Conservation (phyloP, 495 filamentous ascomycete genomes). For the Penicillium goetzii region DNA sequence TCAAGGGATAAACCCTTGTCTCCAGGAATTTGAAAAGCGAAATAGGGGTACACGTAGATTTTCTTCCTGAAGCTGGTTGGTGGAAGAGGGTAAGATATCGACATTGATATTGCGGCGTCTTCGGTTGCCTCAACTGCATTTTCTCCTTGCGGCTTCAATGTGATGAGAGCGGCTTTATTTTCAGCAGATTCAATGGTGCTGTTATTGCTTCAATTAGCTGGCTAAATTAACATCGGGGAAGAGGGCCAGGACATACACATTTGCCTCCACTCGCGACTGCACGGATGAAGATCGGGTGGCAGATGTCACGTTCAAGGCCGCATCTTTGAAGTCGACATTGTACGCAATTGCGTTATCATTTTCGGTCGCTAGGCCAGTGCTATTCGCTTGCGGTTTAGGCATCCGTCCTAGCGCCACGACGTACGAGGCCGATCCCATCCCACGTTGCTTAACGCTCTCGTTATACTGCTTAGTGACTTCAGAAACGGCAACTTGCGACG, state of each 20-base stretch:
- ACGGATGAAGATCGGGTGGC: neutral
- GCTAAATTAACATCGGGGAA: neutral
- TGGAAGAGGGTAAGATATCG: neutral
- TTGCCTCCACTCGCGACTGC: neutral
- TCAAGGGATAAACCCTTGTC: neutral
- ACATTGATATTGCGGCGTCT: neutral
- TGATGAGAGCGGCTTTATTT: neutral
- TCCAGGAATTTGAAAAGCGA: conserved; percentile 3
- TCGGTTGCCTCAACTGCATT: neutral
- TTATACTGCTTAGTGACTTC: neutral
- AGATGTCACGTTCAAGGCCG: neutral
- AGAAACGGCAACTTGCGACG: neutral
- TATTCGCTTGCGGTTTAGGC: neutral
- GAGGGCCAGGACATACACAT: neutral
- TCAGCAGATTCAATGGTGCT: neutral
- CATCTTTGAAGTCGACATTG: neutral
- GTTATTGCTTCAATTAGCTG: neutral
- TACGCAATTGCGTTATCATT: neutral
- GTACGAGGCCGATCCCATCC: conserved; percentile 9
- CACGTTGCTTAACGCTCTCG: neutral
- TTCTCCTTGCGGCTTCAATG: neutral
- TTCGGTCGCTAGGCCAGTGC: neutral
- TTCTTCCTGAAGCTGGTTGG: neutral
- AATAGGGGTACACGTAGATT: conserved; percentile 8
- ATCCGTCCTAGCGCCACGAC: neutral